A percentile compares a stretch with the other conserved stretches of the same genome.
Evolutionary conservation across 2,329 filamentous ascomycete genomes (phyloP).

Genomic region (Passalora sequoiae): DNA sequence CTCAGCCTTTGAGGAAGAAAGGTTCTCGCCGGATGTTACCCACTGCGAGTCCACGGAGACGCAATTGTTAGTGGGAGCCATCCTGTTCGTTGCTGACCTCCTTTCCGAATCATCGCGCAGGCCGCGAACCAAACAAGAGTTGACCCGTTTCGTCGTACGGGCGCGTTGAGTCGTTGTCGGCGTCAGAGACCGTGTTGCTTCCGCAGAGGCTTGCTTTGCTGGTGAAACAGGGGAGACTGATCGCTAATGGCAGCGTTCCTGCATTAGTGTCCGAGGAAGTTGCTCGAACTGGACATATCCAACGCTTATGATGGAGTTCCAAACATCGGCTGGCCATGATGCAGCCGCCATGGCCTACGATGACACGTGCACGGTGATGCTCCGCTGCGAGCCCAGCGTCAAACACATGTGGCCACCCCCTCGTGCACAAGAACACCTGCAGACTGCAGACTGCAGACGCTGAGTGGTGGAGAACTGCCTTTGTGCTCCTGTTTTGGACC

Average conservation of each 20-base stretch:
- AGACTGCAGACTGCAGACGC: too few species aligned
- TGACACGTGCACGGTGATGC: constrained; percentile 15
- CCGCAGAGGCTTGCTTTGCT: constrained; percentile 1
- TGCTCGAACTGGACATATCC: constrained; percentile 7
- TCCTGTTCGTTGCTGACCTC: constrained; percentile 1
- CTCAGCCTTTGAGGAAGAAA: neutral
- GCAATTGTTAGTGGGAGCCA: neutral
- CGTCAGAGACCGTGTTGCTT: neutral
- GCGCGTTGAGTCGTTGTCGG: neutral
- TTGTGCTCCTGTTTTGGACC: constrained; percentile 6
- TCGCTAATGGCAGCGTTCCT: constrained; percentile 7
- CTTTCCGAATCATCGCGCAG: neutral
- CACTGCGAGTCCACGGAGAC: neutral
- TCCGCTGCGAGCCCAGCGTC: constrained; percentile 12
- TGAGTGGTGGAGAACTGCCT: constrained; percentile 10
- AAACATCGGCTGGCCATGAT: constrained; percentile 14
- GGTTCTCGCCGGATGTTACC: neutral
- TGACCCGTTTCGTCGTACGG: neutral
- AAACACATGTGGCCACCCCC: constrained; percentile 12
- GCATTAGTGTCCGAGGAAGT: constrained; percentile 10
- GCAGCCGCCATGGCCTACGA: constrained; percentile 12
- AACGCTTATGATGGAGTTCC: constrained; percentile 15
- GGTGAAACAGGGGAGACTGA: constrained; percentile 11
- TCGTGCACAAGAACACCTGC: constrained; percentile 6
- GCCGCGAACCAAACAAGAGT: neutral